phyloP scores from a whole-genome alignment of 192 early-diverging fungal genomes.

The Rhizophagus clarus region DNA sequence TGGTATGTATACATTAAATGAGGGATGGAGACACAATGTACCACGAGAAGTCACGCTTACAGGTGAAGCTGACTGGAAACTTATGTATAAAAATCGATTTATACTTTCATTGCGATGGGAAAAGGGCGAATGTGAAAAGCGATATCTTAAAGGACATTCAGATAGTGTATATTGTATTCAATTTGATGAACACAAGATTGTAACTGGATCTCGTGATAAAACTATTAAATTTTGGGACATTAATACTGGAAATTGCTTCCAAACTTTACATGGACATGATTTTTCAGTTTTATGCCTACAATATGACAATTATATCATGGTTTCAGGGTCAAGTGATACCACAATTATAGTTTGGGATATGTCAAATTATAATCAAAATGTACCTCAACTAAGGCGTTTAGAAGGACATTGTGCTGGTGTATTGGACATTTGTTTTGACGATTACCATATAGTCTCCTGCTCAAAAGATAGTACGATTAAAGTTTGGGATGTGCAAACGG shows the following conservation, averaged over 20 bases:
- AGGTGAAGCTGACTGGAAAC: constrained; percentile 63
- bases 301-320: constrained; percentile 69
- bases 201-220: constrained; percentile 78
- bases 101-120: constrained; percentile 64
- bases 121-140: constrained; percentile 43
- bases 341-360: constrained; percentile 88
- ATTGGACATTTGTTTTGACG: constrained; percentile 84
- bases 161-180: constrained; percentile 94
- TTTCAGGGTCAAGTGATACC: constrained; percentile 87
- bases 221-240: constrained; percentile 86
- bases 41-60: constrained; percentile 4
- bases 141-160: constrained; percentile 72
- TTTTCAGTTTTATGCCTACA: constrained; percentile 80
- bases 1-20: constrained; percentile 55
- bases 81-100: constrained; percentile 68
- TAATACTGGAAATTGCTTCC: constrained; percentile 51
- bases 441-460: constrained; percentile 74
- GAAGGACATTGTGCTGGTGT: constrained; percentile 81
- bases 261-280: constrained; percentile 68
- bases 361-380: constrained; percentile 30
- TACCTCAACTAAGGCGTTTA: constrained; percentile 52
- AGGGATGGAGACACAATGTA: constrained; percentile 54
- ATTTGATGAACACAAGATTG: constrained; percentile 70
- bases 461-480: constrained; percentile 93
- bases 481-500: constrained; percentile 77